A percentile compares a stretch with the other conserved stretches of the same genome.
These are phyloP conservation scores for Cardamine resedifolia DNA, from an alignment of 345 rosid species.

Conservation along the genomic window DNA sequence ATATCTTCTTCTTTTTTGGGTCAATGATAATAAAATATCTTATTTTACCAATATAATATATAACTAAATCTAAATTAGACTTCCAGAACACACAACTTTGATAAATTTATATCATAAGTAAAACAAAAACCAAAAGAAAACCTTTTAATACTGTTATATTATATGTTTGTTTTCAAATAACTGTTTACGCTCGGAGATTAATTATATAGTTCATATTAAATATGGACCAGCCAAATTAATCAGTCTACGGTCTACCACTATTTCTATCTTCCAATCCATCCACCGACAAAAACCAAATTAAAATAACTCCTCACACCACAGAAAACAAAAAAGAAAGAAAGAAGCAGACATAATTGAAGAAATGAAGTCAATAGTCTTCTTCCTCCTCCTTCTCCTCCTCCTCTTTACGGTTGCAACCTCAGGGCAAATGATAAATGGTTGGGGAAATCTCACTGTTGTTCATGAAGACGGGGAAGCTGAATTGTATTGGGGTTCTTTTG, in stretches of 20 bases:
- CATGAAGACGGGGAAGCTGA: neutral
- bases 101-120: neutral
- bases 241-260: neutral
- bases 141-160: neutral
- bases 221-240: neutral
- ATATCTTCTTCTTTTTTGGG: too few relatives aligned
- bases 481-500: neutral
- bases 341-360: neutral
- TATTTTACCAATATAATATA: too few relatives aligned
- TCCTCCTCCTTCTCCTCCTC: neutral
- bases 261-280: neutral
- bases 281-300: neutral
- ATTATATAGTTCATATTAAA: neutral
- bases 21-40: too few relatives aligned
- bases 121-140: neutral
- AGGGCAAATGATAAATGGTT: neutral
- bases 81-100: too few relatives aligned
- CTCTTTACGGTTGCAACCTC: conserved; percentile 11
- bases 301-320: neutral
- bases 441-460: neutral
- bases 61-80: too few relatives aligned
- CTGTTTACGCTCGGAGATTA: neutral
- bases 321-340: neutral
- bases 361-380: conserved; percentile 23
- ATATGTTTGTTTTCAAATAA: neutral